These are phyloP conservation scores for Trichoderma asperelloides DNA, from an alignment of 495 filamentous ascomycete genomes.

Conservation along the genomic window DNA sequence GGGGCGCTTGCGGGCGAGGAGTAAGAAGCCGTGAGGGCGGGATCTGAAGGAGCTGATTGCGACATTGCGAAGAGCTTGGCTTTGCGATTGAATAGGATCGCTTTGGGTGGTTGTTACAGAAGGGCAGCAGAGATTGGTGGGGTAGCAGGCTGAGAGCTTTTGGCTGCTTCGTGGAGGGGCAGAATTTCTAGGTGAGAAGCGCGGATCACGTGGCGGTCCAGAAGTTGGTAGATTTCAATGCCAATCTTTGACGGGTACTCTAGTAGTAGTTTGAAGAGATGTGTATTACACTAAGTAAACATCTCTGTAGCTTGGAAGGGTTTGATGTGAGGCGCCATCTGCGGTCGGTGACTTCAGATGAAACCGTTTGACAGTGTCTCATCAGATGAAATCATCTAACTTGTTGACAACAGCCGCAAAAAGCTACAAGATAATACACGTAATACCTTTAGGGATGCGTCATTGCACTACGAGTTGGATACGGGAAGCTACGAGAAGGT, in stretches of 20 bases:
- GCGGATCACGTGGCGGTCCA: neutral
- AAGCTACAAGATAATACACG: too few species aligned
- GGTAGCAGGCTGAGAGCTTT: conserved; percentile 11
- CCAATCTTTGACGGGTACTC: neutral
- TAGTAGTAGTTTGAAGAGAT: too few species aligned
- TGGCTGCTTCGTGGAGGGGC: conserved; percentile 8
- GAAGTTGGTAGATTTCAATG: neutral
- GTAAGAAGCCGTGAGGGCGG: conserved; percentile 47
- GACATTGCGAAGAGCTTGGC: conserved; percentile 5
- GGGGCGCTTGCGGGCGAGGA: conserved; percentile 43
- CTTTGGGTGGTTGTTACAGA: neutral
- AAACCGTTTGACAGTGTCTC: too few species aligned
- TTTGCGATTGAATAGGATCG: conserved; percentile 10
- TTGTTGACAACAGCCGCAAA: too few species aligned
- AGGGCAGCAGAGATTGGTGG: neutral
- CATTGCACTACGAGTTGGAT: neutral
- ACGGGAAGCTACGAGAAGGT: neutral
- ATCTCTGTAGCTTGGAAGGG: too few species aligned
- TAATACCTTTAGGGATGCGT: too few species aligned
- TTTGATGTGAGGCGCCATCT: too few species aligned
- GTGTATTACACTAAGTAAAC: too few species aligned
- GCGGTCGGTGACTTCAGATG: too few species aligned
- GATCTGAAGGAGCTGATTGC: conserved; percentile 13
- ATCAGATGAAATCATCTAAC: too few species aligned
- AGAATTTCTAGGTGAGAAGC: neutral